Base-by-base conservation (phyloP, 2,329 filamentous ascomycete genomes). In the Dactylellina haptotyla region DNA sequence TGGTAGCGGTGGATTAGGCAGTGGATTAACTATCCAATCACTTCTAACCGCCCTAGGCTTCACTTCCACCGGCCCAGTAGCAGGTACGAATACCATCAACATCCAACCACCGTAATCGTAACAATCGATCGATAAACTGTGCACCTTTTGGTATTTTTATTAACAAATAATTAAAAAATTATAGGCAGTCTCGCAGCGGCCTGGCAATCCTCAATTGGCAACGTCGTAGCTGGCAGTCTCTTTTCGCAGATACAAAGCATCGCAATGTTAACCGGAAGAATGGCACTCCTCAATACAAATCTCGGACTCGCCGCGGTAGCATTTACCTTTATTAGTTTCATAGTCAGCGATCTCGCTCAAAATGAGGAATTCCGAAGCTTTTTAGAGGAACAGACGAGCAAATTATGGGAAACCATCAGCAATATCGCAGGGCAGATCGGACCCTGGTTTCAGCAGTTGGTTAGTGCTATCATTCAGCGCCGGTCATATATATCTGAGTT, bases 161-260 rank as follows among this genome's bases (percentile, higher is more conserved):
- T 12, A 51, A 37, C 5, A 20, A 34, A 16, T 30, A 8, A 34
- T 32, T 25, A 32, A 18, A 30, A 30, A 6, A 4, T 14, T 16
- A 45, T 34, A 66, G 62, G 51, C 23, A 50, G 18, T 20, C 26
- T 58, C 26, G 61, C 46, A 16, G 57, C 51, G 3, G 41, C 30
- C 10, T 58, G 59, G 59, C 62, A 53, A 30, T 39, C 64, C 2
- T 57, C 64, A 1, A 62, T 62, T 25, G 56, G 64, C 14, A 26
- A 50, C 30, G 69, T 64, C n/a, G 50, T 32, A 8, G 25, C 69
- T 14, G 61, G 59, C 8, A 66, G 45, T 28, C 51, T 71, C 1
- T 71, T 71, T 25, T 28, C 48, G 14, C 30, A 46, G 4, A 43
- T 46, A n/a, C 66, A 63, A 39, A 56, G 48, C 18, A 61, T 62